These are phyloP conservation scores for Phylloporus sp. DNA, from an alignment of 768 basidiomycete species.

Conservation along the genomic window DNA sequence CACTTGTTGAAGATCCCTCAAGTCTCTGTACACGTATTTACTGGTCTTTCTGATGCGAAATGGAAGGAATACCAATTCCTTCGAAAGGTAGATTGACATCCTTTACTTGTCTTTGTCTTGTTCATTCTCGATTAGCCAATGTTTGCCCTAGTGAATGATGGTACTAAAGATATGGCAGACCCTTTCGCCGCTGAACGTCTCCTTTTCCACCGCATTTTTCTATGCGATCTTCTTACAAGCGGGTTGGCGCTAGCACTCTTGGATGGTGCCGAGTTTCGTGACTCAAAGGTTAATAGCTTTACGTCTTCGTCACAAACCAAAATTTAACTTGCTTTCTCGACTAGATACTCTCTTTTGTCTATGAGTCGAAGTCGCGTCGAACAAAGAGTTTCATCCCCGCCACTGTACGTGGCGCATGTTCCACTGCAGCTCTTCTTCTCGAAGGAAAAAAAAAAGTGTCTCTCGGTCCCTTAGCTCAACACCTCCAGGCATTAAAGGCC, in stretches of 20 bases:
- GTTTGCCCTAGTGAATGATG: slow-evolving; percentile 61
- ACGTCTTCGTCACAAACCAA: neutral
- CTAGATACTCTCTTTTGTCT: slow-evolving; percentile 61
- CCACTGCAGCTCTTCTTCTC: slow-evolving; percentile 12
- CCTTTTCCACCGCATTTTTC: slow-evolving; percentile 46
- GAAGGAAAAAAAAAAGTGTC: neutral
- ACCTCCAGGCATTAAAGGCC: neutral
- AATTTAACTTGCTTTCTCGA: neutral
- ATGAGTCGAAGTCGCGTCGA: slow-evolving; percentile 35
- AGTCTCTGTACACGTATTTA: slow-evolving; percentile 45
- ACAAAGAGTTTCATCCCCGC: slow-evolving; percentile 11
- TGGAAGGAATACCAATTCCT: slow-evolving; percentile 46
- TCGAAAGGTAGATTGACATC: slow-evolving; percentile 36
- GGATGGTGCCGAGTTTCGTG: slow-evolving; percentile 53
- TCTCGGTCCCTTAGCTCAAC: neutral
- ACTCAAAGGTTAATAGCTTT: slow-evolving; percentile 49
- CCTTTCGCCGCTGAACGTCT: slow-evolving; percentile 25
- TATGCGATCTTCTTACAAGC: slow-evolving; percentile 46
- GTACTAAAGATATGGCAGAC: slow-evolving; percentile 19
- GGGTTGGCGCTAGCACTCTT: slow-evolving; percentile 52
- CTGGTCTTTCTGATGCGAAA: slow-evolving; percentile 38
- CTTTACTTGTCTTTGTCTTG: neutral
- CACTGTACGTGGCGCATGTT: slow-evolving; percentile 5
- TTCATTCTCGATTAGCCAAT: slow-evolving; percentile 48
- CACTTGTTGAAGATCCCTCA: slow-evolving; percentile 42